Percentiles rank a stretch among this genome's conserved stretches.
Evolutionary conservation across 2,329 filamentous ascomycete species (phyloP).

Genomic region (Westerdykella aurantiaca): DNA sequence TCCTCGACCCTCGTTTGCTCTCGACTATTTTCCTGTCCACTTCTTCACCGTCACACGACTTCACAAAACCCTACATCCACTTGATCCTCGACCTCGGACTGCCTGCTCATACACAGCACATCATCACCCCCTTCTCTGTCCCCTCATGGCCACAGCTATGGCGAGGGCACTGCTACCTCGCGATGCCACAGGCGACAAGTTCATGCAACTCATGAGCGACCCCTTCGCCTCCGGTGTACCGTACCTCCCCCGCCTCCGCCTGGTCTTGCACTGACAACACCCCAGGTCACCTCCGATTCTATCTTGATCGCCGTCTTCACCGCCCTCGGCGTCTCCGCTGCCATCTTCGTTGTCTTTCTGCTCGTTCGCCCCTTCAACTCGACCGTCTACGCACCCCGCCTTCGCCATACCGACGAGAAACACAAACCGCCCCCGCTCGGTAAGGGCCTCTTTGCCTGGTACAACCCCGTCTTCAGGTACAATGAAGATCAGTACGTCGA

Average conservation of each 20-base stretch:
- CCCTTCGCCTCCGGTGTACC: slow-evolving; percentile 22
- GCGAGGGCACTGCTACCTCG: slow-evolving; percentile 18
- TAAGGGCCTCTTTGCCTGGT: slow-evolving; percentile 83
- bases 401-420: slow-evolving; percentile 86
- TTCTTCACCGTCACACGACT: slow-evolving; percentile 2
- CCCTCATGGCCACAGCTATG: background rate
- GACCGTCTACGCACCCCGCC: slow-evolving; percentile 87
- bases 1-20: slow-evolving; percentile 1
- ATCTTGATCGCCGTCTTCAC: slow-evolving; percentile 74
- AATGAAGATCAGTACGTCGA: slow-evolving; percentile 71
- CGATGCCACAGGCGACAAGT: slow-evolving; percentile 26
- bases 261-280: slow-evolving; percentile 9
- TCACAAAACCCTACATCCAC: slow-evolving; percentile 1
- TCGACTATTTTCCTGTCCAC: slow-evolving; percentile 5
- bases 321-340: slow-evolving; percentile 67
- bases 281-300: slow-evolving; percentile 54
- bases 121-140: background rate
- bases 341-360: slow-evolving; percentile 77
- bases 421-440: slow-evolving; percentile 82
- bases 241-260: background rate
- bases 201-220: slow-evolving; percentile 25
- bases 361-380: slow-evolving; percentile 85
- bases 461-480: slow-evolving; percentile 69
- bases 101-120: too few relatives aligned
- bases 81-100: background rate